These are phyloP conservation scores for Lycium ferocissimum DNA, from an alignment of 257 asterid species.

Conservation along the genomic window DNA sequence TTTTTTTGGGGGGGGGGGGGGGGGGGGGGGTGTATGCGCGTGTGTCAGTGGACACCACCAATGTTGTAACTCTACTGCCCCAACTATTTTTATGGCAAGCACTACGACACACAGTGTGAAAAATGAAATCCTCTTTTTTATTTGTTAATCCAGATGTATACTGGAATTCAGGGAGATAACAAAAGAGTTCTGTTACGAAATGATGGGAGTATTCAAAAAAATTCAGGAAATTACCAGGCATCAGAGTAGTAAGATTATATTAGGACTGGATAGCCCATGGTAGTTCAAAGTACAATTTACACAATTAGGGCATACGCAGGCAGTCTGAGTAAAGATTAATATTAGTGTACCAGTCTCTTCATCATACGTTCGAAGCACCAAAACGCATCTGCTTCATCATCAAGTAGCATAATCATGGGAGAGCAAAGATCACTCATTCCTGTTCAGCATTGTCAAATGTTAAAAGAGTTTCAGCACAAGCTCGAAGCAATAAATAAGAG, in stretches of 20 bases:
- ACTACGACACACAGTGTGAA: not conserved
- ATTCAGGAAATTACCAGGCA: not conserved
- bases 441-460: conserved; percentile 48
- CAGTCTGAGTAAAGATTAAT: not conserved
- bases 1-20: no score
- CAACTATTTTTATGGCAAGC: not conserved
- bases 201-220: not conserved
- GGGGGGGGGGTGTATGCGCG: no score
- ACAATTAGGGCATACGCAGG: not conserved
- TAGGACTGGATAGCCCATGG: not conserved
- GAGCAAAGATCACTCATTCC: conserved; percentile 99
- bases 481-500: not conserved
- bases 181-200: not conserved
- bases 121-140: not conserved
- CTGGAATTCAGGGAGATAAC: not conserved
- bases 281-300: not conserved
- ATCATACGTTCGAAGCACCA: conserved; percentile 95
- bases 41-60: no score
- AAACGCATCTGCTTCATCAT: conserved; percentile 91
- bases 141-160: not conserved
- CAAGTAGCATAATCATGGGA: conserved; percentile 92
- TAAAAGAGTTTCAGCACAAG: conserved; percentile 24
- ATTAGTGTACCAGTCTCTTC: conserved; percentile 72
- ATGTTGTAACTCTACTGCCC: not conserved
- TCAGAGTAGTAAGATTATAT: not conserved